A percentile compares a stretch with the other conserved stretches of the same genome.
These are phyloP conservation scores for Chalaropsis thielavioides DNA, from an alignment of 2,329 filamentous ascomycete genomes.

Conservation along the genomic window DNA sequence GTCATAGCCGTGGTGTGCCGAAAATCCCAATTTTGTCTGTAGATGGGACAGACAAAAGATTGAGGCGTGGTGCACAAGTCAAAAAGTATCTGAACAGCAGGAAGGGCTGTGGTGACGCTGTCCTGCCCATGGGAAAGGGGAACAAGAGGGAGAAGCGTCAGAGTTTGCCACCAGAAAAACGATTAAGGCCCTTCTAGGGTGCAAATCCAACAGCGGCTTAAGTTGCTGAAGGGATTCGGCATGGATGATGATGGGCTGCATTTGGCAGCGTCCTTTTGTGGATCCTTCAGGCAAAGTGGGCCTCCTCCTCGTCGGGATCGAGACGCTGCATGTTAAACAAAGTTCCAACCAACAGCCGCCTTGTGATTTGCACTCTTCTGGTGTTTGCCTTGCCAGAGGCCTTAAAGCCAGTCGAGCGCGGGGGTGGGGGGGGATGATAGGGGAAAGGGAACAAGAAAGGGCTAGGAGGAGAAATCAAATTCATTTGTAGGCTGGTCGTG, in stretches of 20 bases:
- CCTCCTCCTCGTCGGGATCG: too few species aligned
- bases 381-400: too few species aligned
- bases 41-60: background rate
- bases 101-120: background rate
- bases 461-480: background rate
- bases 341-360: background rate
- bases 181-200: background rate
- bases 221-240: background rate
- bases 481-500: background rate
- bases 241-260: background rate
- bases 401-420: background rate
- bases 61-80: background rate
- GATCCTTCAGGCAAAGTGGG: background rate
- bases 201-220: background rate
- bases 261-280: background rate
- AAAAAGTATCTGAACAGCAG: background rate
- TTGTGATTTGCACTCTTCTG: background rate
- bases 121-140: background rate
- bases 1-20: background rate
- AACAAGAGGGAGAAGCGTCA: background rate
- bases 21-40: background rate
- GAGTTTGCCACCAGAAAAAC: background rate
- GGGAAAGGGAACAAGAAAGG: background rate
- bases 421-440: background rate
- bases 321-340: too few species aligned